Evolutionary conservation across 1,284 basidiomycete species (phyloP).

Genomic region (Golubevia pallescens): DNA sequence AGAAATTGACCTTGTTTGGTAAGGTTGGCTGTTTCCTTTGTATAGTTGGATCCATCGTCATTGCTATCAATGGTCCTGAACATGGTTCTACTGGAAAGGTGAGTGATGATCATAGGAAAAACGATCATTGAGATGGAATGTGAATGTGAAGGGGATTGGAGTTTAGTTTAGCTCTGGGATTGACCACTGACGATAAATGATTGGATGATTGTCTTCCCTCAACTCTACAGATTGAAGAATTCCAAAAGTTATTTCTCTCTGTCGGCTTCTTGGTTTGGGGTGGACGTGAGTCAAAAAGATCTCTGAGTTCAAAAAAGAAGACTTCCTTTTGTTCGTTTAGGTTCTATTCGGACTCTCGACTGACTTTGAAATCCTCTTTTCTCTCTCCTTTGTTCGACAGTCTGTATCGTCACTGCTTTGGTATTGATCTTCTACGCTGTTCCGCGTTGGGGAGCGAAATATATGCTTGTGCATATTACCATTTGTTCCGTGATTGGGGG

Average conservation of each 20-base stretch:
- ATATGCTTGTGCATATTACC: constrained; percentile 61
- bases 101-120: background rate
- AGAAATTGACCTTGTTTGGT: constrained; percentile 52
- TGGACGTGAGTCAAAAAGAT: constrained; percentile 1
- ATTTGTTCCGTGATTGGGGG: constrained; percentile 61
- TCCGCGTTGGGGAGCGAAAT: constrained; percentile 52
- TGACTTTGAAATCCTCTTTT: too few relatives aligned
- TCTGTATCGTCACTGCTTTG: constrained; percentile 17
- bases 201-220: too few relatives aligned
- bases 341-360: too few relatives aligned
- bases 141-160: too few relatives aligned
- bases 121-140: too few relatives aligned
- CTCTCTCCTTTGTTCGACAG: too few relatives aligned
- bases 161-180: too few relatives aligned
- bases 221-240: constrained; percentile 30
- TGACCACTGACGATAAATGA: too few relatives aligned
- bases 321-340: too few relatives aligned
- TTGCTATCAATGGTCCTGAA: constrained; percentile 61
- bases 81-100: constrained; percentile 45
- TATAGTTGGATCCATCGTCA: constrained; percentile 57
- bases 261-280: constrained; percentile 55
- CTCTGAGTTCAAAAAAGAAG: too few relatives aligned
- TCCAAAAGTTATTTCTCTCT: constrained; percentile 54
- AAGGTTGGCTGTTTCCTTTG: constrained; percentile 63
- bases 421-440: constrained; percentile 52